Evolutionary conservation across 2,329 filamentous ascomycete genomes (phyloP), one percentile per base, ranked within the genome.

Genomic region (Penicillium occitanis): DNA sequence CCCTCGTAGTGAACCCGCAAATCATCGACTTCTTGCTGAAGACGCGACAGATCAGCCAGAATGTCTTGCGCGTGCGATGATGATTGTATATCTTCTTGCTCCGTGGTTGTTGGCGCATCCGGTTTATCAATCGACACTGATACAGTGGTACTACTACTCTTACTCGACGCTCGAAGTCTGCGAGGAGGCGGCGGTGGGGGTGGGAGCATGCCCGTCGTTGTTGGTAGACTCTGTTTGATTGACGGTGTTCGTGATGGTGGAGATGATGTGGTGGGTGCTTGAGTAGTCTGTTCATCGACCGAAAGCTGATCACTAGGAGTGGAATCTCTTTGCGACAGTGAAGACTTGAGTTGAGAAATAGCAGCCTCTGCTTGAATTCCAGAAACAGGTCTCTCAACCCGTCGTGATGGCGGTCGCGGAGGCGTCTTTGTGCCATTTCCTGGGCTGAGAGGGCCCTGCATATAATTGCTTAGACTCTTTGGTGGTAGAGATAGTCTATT

Each of bases 21-120:
- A 66, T 79, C 90, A 77, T 94, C 90, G 46, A 94, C 90, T 73
- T 94, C 91, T 73, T 85, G 85, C 77, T 92, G 90, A 68, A 94
- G 77, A 25, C 88, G 87, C 57, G 87, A 85, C 64, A 94, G 77
- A 74, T 93, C 90, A 0, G 90, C 90, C 70, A 94, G 77, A 67
- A 93, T 91, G 72, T 91, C 86, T 50, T 77, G 76, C 0, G 80
- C 78, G 62, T 79, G 77, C 19, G 66, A 67, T 19, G 62, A 65
- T 10, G 79, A 79, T 2, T n/a, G 22, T 30, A 28, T 19, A 19
- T 46, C 28, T 28, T 30, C 57, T 19, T 22, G 11, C 5, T 25
- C 22, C 13, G 35, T 42, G 1, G 35, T 5, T 8, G 35, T 11
- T 3, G 57, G 37, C 17, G 19, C 57, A 30, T 42, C 22, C 19